Conservation (phyloP, 306 rosid species). For the Medicago lupulina region DNA sequence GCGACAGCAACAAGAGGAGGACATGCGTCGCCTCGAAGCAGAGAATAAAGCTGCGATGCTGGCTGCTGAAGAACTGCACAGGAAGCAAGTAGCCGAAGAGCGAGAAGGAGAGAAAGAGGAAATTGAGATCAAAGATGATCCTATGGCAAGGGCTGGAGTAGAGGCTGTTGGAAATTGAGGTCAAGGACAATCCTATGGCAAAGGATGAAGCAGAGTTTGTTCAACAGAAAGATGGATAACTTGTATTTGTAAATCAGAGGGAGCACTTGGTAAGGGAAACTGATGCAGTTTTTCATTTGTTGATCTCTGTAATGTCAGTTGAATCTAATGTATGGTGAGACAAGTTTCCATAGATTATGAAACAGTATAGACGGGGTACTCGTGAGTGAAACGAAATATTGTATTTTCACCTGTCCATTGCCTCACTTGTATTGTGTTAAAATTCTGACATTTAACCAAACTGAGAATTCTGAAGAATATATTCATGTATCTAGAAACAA, state of each 20-base stretch:
- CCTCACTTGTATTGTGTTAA: conserved; percentile 30
- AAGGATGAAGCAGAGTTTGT: conserved; percentile 74
- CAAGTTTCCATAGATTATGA: background rate
- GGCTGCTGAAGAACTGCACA: conserved; percentile 88
- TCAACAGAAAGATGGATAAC: conserved; percentile 40
- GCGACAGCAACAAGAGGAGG: conserved; percentile 97
- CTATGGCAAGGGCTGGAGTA: conserved; percentile 88
- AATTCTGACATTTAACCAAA: background rate
- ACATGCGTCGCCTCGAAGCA: conserved; percentile 78
- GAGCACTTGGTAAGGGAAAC: conserved; percentile 32
- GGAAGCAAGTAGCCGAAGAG: conserved; percentile 74
- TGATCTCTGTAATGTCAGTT: conserved; percentile 20
- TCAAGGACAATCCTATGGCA: conserved; percentile 71
- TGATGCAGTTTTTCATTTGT: background rate
- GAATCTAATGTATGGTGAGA: background rate
- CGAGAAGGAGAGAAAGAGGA: conserved; percentile 89
- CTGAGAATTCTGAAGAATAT: conserved; percentile 7
- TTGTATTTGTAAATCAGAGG: background rate
- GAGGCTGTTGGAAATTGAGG: conserved; percentile 66
- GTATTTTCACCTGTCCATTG: background rate
- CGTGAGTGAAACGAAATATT: background rate
- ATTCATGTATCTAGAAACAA: background rate
- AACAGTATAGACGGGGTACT: background rate
- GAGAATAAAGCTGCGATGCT: conserved; percentile 85
- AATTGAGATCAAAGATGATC: conserved; percentile 63